Evolutionary conservation across 495 filamentous ascomycete genomes (phyloP), one percentile per base, ranked within the genome.

Genomic region (Penicillium pancosmium): DNA sequence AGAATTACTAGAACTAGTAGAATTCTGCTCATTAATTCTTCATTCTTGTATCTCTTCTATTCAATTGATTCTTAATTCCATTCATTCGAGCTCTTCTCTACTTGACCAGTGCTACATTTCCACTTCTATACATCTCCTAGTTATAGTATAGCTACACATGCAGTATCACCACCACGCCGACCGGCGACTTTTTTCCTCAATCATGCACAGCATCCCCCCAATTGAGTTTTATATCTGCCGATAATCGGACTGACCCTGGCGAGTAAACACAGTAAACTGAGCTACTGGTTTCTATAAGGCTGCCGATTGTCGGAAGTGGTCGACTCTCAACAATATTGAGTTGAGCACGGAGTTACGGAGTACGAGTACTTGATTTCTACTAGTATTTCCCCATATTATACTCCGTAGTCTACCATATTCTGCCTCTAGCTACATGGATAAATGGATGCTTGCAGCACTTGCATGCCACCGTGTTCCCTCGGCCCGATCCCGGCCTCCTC

Each of bases 401-500:
- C 6, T 31, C 27, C 8, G 8, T 9, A 31, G 8, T 31, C 27
- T 31, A 31, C 23, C 3, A 23, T 23, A 4, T 23, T 4, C 23
- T 23, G 23, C 23, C 23, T 23, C 23, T 23, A 23, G 23, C 23
- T 23, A n/a, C 3, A 23, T 23, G 23, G 23, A 23, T 23, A 4
- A 1, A 3, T 23, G 23, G 34, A 43, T 43, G 2, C n/a, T 16
- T 44, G n/a, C 41, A 8, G 9, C 15, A 12, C 10, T 19, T 15
- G 18, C 46, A 48, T 9, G 18, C 46, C 46, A 9, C 19, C 15
- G 46, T 48, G 46, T 9, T 10, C 19, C 44, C 46, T 48, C 46
- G 46, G 46, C 19, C 46, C 46, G 46, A 15, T 23, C 46, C 11
- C 46, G 46, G 21, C n/a, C 46, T 48, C 46, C 46, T 48, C 46